Evolutionary conservation across 768 basidiomycete species (phyloP), one percentile per base, ranked within the genome.

Genomic region (Leccinum ochraceum): DNA sequence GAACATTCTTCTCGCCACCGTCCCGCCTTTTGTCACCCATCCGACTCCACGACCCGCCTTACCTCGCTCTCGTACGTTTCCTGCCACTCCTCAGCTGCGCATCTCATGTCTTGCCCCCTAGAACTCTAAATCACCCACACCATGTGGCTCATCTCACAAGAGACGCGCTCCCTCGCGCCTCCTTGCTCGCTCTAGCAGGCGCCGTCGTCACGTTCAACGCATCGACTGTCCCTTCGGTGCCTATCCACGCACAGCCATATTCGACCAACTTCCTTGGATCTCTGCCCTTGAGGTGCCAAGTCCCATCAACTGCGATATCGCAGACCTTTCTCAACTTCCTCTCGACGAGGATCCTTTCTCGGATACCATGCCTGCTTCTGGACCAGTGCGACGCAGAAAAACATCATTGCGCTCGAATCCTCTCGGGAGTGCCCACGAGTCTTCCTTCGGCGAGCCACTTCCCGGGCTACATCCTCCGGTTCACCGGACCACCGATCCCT

Each of bases 241-340:
- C 42, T 66, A 68, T 61, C 68, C 65, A 4, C 71, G 75, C 2
- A 60, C 69, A 39, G 64, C 77, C 51, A 64, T 76, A 48, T 87
- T 89, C 69, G 88, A 89, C 75, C 76, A 79, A 28, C 80, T 90
- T 10, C 86, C 88, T 4, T 90, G 88, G 87, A 85, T 87, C 56
- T 78, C 86, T 26, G 78, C 82, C 8, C 75, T 89, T 54, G 83
- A 89, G 55, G 60, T 74, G 55, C 62, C 81, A 6, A 76, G 80
- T 14, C 77, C 81, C 56, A 58, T 76, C 66, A 76, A 78, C 66
- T 79, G 78, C 69, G 85, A 88, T 66, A 82, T 87, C 61, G 86
- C 87, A 57, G 87, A 89, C 74, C 81, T 88, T 49, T 88, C 87
- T 2, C 83, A 86, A 62, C 67, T 87, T n/a, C 78, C 78, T 26